These are phyloP conservation scores for Lachnellula willkommii DNA, from an alignment of 2,329 filamentous ascomycete species.

Conservation along the genomic window DNA sequence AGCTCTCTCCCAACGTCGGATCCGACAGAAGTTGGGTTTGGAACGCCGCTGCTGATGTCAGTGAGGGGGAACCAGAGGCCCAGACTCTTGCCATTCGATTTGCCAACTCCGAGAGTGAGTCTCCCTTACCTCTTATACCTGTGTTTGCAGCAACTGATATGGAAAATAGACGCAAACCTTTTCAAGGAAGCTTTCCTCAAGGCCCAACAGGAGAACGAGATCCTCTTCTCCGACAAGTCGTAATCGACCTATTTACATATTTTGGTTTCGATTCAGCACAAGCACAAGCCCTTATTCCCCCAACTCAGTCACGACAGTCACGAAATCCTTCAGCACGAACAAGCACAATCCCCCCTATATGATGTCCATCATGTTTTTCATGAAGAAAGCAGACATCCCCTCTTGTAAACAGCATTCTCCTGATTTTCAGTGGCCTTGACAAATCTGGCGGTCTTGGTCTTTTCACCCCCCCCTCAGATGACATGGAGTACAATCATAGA, in stretches of 20 bases:
- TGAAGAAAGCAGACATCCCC: constrained; percentile 10
- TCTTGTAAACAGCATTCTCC: constrained; percentile 16
- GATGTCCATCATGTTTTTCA: constrained; percentile 16
- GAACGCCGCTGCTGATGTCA: constrained; percentile 96
- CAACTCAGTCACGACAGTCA: constrained; percentile 23
- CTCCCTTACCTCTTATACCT: background rate
- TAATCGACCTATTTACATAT: constrained; percentile 13
- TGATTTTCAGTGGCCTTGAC: constrained; percentile 16
- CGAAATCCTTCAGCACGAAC: constrained; percentile 20
- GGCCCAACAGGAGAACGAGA: constrained; percentile 94
- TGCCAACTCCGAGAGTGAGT: constrained; percentile 92
- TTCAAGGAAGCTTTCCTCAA: constrained; percentile 98
- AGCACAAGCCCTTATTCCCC: constrained; percentile 12
- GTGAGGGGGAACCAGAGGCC: constrained; percentile 94
- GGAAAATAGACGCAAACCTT: constrained; percentile 71
- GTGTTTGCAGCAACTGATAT: constrained; percentile 19
- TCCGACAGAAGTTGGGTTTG: constrained; percentile 99
- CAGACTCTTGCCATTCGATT: constrained; percentile 96
- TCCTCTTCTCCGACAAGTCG: constrained; percentile 60
- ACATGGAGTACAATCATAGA: constrained; percentile 21
- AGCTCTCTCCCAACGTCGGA: constrained; percentile 94
- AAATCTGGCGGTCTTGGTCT: constrained; percentile 19
- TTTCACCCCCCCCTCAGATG: constrained; percentile 1
- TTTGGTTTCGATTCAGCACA: constrained; percentile 18
- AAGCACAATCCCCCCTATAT: constrained; percentile 13